These are phyloP conservation scores for Penicillium cosmopolitanum DNA, from an alignment of 495 filamentous ascomycete genomes.

Conservation along the genomic window DNA sequence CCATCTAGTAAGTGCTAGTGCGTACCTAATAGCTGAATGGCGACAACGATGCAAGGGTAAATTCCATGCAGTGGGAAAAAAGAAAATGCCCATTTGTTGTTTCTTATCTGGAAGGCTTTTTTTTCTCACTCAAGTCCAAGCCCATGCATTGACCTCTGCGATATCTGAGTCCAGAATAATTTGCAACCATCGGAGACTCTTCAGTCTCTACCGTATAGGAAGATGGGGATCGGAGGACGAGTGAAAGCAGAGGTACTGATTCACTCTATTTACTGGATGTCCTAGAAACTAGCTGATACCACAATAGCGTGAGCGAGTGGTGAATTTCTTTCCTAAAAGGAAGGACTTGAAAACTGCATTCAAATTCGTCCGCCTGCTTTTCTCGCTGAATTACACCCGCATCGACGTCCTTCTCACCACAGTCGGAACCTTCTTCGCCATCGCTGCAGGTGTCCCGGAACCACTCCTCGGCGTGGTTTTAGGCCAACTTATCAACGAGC, in stretches of 20 bases:
- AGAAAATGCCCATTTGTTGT: neutral
- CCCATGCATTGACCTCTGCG: neutral
- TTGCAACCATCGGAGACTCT: neutral
- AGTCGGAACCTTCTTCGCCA: conserved; percentile 52
- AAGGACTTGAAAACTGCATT: neutral
- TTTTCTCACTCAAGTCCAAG: neutral
- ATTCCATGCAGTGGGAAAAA: neutral
- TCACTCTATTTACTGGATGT: neutral
- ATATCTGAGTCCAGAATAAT: neutral
- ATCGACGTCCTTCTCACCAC: conserved; percentile 53
- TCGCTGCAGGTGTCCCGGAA: conserved; percentile 66
- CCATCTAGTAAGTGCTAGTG: neutral
- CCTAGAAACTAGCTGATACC: neutral
- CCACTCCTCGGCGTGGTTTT: conserved; percentile 67
- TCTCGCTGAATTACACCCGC: conserved; percentile 37
- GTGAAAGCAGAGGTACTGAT: neutral
- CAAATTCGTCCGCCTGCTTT: conserved; percentile 24
- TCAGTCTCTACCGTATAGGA: conserved; percentile 1
- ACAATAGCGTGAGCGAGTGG: neutral
- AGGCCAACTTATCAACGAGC: conserved; percentile 64
- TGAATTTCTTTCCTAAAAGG: neutral
- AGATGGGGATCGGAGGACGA: conserved; percentile 1
- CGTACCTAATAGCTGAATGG: neutral
- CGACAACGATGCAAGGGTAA: neutral
- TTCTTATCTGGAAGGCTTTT: neutral